Evolutionary conservation across 2,329 filamentous ascomycete species (phyloP).

Genomic region (Nothophaeocryptopus gaeumannii): DNA sequence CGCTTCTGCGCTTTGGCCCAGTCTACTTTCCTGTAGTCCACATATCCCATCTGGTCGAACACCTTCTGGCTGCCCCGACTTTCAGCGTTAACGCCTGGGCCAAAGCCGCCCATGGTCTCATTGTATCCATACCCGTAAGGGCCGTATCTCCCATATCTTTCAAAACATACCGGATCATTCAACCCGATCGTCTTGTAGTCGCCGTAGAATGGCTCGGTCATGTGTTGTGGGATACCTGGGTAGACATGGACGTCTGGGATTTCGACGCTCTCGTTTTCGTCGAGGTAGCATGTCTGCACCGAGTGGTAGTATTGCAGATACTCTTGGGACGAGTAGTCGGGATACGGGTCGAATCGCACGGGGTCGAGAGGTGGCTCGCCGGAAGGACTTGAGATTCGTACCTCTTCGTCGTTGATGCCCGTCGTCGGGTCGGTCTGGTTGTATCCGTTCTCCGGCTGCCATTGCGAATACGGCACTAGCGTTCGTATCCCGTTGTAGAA

Average conservation of each 20-base stretch:
- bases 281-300: conserved; percentile 62
- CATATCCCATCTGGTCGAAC: conserved; percentile 44
- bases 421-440: conserved; percentile 37
- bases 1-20: conserved; percentile 49
- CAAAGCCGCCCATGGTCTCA: conserved; percentile 47
- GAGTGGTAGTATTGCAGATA: conserved; percentile 51
- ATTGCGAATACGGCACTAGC: conserved; percentile 43
- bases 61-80: conserved; percentile 47
- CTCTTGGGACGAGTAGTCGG: conserved; percentile 41
- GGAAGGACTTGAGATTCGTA: conserved; percentile 23
- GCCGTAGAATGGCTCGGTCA: conserved; percentile 48
- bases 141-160: conserved; percentile 50
- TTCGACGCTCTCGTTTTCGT: conserved; percentile 54
- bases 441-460: conserved; percentile 46
- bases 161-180: conserved; percentile 50
- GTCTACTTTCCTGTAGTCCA: conserved; percentile 48
- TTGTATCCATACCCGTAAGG: conserved; percentile 53
- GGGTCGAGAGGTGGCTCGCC: conserved; percentile 36
- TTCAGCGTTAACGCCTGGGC: conserved; percentile 41
- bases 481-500: conserved; percentile 50
- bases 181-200: conserved; percentile 49
- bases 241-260: conserved; percentile 66
- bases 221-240: conserved; percentile 50
- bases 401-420: conserved; percentile 24
- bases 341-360: conserved; percentile 46